Evolutionary conservation across 306 rosid species (phyloP).

Genomic region (Abrus pulchellus): DNA sequence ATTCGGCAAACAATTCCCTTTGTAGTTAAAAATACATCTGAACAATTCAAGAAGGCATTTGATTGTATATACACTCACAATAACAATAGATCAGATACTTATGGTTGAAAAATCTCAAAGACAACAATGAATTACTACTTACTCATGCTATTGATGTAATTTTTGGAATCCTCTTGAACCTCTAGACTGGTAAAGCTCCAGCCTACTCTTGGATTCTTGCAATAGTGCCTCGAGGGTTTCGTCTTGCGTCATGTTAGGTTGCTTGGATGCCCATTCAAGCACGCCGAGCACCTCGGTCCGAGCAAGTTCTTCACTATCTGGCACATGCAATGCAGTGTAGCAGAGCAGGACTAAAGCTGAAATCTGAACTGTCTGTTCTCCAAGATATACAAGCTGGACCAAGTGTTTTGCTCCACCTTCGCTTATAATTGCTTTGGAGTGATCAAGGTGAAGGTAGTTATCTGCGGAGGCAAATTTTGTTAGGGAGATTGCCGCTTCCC

Average conservation of each 20-base stretch:
- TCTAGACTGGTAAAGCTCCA: slow-evolving; percentile 88
- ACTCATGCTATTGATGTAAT: slow-evolving; percentile 51
- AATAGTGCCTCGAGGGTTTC: slow-evolving; percentile 63
- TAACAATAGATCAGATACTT: slow-evolving; percentile 45
- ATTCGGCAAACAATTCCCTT: slow-evolving; percentile 11
- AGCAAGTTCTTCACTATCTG: slow-evolving; percentile 86
- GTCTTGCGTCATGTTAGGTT: slow-evolving; percentile 64
- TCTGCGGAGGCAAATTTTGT: slow-evolving; percentile 69
- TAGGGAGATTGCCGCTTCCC: slow-evolving; percentile 75
- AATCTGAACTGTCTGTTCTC: slow-evolving; percentile 71
- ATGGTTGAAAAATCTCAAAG: slow-evolving; percentile 35
- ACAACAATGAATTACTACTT: slow-evolving; percentile 22
- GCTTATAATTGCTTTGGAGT: slow-evolving; percentile 74
- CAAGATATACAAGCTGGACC: slow-evolving; percentile 79
- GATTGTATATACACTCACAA: slow-evolving; percentile 62
- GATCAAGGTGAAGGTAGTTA: slow-evolving; percentile 74
- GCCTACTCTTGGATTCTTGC: slow-evolving; percentile 70
- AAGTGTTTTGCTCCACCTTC: slow-evolving; percentile 76
- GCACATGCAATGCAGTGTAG: slow-evolving; percentile 77
- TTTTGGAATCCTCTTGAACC: slow-evolving; percentile 75
- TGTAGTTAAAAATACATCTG: slow-evolving; percentile 17
- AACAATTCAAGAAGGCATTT: slow-evolving; percentile 30
- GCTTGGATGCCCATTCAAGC: slow-evolving; percentile 87
- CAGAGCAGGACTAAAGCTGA: slow-evolving; percentile 66
- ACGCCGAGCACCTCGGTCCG: slow-evolving; percentile 69